These are phyloP conservation scores for Fusarium vanettenii DNA, from an alignment of 2,329 filamentous ascomycete genomes.

Conservation along the genomic window DNA sequence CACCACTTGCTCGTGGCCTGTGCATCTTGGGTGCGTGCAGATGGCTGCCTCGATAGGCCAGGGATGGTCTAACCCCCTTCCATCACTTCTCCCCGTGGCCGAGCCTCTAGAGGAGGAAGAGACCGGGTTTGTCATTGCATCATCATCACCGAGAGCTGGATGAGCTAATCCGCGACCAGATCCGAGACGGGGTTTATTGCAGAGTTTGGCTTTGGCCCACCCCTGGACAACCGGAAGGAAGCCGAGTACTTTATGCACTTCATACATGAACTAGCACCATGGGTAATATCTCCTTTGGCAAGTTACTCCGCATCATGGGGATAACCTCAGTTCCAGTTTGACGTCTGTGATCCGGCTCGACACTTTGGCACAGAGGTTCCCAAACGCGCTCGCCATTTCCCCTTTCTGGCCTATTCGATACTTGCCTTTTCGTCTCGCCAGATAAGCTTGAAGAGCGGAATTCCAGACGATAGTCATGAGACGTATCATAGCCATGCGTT, in stretches of 20 bases:
- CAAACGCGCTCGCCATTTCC: conserved; percentile 52
- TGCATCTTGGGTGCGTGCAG: not conserved
- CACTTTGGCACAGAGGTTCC: conserved; percentile 56
- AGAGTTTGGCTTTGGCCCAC: conserved; percentile 26
- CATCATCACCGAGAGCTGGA: not conserved
- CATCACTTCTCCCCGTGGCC: conserved; percentile 22
- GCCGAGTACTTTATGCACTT: conserved; percentile 33
- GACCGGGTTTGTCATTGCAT: conserved; percentile 3
- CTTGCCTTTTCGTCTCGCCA: conserved; percentile 43
- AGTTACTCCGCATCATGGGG: not conserved
- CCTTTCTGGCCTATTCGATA: conserved; percentile 49
- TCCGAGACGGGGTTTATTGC: conserved; percentile 13
- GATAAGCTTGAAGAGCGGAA: conserved; percentile 23
- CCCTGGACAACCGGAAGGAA: conserved; percentile 29
- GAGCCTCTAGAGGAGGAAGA: conserved; percentile 7
- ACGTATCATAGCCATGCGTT: conserved; percentile 56
- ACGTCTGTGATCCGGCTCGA: conserved; percentile 54
- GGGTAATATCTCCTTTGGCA: conserved; percentile 10
- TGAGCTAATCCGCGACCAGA: not conserved
- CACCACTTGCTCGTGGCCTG: not conserved
- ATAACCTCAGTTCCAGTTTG: conserved; percentile 46
- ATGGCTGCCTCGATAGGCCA: conserved; percentile 21
- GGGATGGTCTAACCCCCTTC: conserved; percentile 25
- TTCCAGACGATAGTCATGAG: conserved; percentile 47
- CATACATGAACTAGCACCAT: conserved; percentile 31